A percentile compares a stretch with the other conserved stretches of the same genome.
Conservation (phyloP, 495 filamentous ascomycete species). For the Cercophora scortea region DNA sequence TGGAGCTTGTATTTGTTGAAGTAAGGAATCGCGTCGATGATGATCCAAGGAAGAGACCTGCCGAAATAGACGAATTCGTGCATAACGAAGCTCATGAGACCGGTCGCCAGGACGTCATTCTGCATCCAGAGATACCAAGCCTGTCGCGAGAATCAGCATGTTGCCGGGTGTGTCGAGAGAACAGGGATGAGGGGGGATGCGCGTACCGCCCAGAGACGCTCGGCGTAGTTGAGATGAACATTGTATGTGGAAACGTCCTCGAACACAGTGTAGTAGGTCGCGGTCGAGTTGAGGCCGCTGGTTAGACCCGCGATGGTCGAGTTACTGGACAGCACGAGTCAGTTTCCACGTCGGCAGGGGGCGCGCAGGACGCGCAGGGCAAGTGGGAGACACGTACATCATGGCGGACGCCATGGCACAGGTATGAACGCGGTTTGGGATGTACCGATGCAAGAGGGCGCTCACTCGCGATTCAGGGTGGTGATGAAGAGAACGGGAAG, state of each 20-base stretch:
- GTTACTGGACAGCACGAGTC: conserved; percentile 18
- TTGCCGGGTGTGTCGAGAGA: neutral
- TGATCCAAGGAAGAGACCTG: conserved; percentile 83
- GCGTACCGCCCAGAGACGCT: conserved; percentile 83
- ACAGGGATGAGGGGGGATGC: neutral
- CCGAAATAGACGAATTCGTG: conserved; percentile 95
- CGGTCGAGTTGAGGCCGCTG: conserved; percentile 39
- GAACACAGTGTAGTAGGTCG: conserved; percentile 73
- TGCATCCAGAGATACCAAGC: conserved; percentile 96
- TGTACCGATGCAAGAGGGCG: no score
- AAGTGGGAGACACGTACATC: conserved; percentile 22
- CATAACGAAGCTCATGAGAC: conserved; percentile 94
- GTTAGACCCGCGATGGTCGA: conserved; percentile 41
- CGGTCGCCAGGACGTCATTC: conserved; percentile 91
- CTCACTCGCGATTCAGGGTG: no score
- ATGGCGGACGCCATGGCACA: conserved; percentile 30
- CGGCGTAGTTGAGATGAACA: conserved; percentile 74
- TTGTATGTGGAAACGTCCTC: conserved; percentile 83
- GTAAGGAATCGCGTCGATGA: conserved; percentile 78
- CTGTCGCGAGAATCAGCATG: conserved; percentile 21
- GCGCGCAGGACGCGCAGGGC: neutral
- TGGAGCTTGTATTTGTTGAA: conserved; percentile 95
- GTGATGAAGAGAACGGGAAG: no score
- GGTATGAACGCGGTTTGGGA: neutral
- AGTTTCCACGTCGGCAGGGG: conserved; percentile 1